Evolutionary conservation across 805 yeast species (phyloP), one percentile per base, ranked within the genome.

Genomic region (Starmerella floricola): DNA sequence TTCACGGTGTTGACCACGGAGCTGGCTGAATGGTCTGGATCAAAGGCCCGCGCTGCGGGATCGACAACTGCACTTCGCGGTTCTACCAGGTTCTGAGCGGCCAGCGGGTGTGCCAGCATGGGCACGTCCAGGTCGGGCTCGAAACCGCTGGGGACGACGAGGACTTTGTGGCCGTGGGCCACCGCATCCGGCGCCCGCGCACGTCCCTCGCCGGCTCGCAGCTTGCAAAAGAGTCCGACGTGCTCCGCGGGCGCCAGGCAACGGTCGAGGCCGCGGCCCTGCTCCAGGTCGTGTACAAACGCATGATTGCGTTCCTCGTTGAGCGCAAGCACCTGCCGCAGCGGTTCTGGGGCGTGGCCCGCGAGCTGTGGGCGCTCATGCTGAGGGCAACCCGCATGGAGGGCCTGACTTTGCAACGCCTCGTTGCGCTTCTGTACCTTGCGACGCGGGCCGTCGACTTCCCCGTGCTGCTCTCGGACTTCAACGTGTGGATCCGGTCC

Each of bases 21-120:
- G n/a, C n/a, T n/a, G n/a, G n/a, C n/a, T 4, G 21, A 19, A 40
- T 43, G 49, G 45, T 30, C 34, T 79, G 77, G 74, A 66, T 69
- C 31, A 66, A 76, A 51, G 97, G 98, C 2, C 79, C 82, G 4
- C 62, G 79, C 4, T 88, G 98, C 68, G 96, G 96, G 1, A 76
- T 78, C 2, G 87, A 81, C 49, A 88, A 88, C 64, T 88, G 98
- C 62, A 74, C 81, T 3, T 81, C 95, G 1, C 64, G 76, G 30
- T 69, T 78, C 38, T 88, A 84, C 74, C 69, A 79, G 38, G 60
- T 73, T 24, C 63, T 75, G 3, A 84, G 81, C 54, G 98, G 98
- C 20, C 74, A 74, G 38, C 71, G 77, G 43, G 78, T 87, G 10
- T 88, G 98, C 58, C 88, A 82, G 54, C 79, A 73, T 55, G 97